Evolutionary conservation across 192 early-diverging fungal species (phyloP), one percentile per base, ranked within the genome.

Genomic region (Coemansia javaensis): DNA sequence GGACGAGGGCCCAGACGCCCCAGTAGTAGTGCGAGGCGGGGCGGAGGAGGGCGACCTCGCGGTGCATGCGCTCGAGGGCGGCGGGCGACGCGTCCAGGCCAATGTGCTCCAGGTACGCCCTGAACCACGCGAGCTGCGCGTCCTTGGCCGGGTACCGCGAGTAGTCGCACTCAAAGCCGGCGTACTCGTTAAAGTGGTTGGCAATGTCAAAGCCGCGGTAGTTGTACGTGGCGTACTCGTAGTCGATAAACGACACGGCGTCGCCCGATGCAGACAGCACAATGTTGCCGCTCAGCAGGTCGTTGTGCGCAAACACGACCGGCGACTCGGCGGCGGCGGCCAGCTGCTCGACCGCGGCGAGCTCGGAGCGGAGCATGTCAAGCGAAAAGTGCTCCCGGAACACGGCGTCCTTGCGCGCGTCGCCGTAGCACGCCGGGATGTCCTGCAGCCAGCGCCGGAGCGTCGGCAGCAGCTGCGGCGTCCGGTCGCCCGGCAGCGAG

Each of bases 111-210:
- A 97, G 54, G 44, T 98, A 98, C 18, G 68, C 58, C 31, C 73
- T 78, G 43, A 93, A 77, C 90, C 90, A 98, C 32, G 59, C 38
- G 16, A 76, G 38, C 74, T 98, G 93, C 25, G 75, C 63, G 3
- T 71, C 66, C 50, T 85, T 81, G 28, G 56, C 38, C 2, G 94
- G 94, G 53, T 94, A 95, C 41, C 84, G 77, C 32, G 54, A 64
- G 50, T 89, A 98, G 40, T 98, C 88, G 70, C 94, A 98, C 47
- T 98, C 94, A 61, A 96, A 98, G 5, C 92, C 90, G n/a, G 86
- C 89, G 60, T 81, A 88, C 56, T 98, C 94, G 66, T 87, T 89
- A 58, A 95, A 98, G 67, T 96, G 93, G 59, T 98, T 98, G 32
- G 82, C 91, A 48, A 98, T 92, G 59, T 98, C 94, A 66, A 96